Evolutionary conservation across 192 early-diverging fungal species (phyloP).

Genomic region (Entophlyctis luteolus): DNA sequence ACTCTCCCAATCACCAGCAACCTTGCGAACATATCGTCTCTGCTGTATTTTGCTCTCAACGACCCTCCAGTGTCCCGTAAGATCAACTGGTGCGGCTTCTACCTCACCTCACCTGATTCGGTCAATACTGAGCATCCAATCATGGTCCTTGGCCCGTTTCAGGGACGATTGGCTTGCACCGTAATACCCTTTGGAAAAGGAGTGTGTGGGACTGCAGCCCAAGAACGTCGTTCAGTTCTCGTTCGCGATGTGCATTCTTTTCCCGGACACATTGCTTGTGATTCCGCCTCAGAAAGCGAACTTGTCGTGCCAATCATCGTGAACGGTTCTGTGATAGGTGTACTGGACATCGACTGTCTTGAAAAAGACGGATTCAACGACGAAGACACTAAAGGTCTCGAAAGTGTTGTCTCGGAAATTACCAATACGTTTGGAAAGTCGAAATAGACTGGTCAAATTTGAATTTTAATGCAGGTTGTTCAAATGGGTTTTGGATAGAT

Average conservation of each 20-base stretch:
- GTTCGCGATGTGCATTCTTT: slow-evolving; percentile 79
- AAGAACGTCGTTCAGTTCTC: slow-evolving; percentile 49
- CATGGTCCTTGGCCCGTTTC: slow-evolving; percentile 86
- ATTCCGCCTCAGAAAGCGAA: slow-evolving; percentile 77
- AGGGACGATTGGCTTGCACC: slow-evolving; percentile 79
- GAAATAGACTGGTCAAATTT: too few relatives aligned
- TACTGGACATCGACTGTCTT: slow-evolving; percentile 48
- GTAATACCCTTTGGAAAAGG: slow-evolving; percentile 76
- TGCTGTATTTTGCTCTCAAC: slow-evolving; percentile 73
- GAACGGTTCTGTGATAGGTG: slow-evolving; percentile 21
- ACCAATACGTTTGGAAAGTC: too few relatives aligned
- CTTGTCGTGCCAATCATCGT: slow-evolving; percentile 74
- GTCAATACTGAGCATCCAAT: background rate
- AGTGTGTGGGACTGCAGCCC: slow-evolving; percentile 84
- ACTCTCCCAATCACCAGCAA: slow-evolving; percentile 68
- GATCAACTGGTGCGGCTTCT: slow-evolving; percentile 73
- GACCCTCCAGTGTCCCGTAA: slow-evolving; percentile 38
- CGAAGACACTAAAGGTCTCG: slow-evolving; percentile 37
- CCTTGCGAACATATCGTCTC: slow-evolving; percentile 73
- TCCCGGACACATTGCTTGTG: slow-evolving; percentile 88
- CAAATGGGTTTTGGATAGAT: too few relatives aligned
- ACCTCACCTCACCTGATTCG: slow-evolving; percentile 43
- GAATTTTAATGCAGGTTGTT: too few relatives aligned
- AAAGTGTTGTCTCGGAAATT: slow-evolving; percentile 39
- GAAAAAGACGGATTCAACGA: slow-evolving; percentile 35